Evolutionary conservation across 2,329 filamentous ascomycete species (phyloP).

Genomic region (Diaporthe amygdali): DNA sequence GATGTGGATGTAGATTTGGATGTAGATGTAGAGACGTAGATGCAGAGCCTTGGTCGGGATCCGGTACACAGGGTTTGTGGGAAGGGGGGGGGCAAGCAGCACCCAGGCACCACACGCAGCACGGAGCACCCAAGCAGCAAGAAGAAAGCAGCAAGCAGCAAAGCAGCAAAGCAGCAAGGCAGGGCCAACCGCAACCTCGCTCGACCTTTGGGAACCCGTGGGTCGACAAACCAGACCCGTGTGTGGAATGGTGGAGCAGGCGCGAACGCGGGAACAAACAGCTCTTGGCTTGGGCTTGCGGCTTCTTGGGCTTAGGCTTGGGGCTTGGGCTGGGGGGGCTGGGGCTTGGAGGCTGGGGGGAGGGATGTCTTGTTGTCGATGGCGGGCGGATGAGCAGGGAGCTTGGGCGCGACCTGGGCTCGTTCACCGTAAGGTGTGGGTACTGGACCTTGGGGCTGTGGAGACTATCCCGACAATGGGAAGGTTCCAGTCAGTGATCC

Average conservation of each 20-base stretch:
- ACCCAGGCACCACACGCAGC: too few species aligned
- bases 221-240: constrained; percentile 3
- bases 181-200: constrained; percentile 11
- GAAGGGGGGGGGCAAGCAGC: neutral
- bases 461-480: constrained; percentile 12
- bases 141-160: neutral
- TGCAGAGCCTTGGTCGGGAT: neutral
- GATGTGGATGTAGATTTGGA: constrained; percentile 16
- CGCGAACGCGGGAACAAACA: constrained; percentile 13
- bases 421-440: neutral
- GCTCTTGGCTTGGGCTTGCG: neutral
- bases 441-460: neutral
- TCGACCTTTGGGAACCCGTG: neutral
- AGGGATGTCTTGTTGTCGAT: too few species aligned
- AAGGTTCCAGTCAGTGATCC: constrained; percentile 4
- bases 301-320: neutral
- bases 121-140: too few species aligned
- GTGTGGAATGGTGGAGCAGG: constrained; percentile 16
- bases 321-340: neutral
- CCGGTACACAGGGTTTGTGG: constrained; percentile 16
- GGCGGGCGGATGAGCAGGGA: neutral
- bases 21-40: constrained; percentile 14
- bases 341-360: neutral
- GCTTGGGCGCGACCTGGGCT: constrained; percentile 11
- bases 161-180: neutral